Evolutionary conservation across 1,284 basidiomycete genomes (phyloP).

Genomic region (Ustilago cynodontis): DNA sequence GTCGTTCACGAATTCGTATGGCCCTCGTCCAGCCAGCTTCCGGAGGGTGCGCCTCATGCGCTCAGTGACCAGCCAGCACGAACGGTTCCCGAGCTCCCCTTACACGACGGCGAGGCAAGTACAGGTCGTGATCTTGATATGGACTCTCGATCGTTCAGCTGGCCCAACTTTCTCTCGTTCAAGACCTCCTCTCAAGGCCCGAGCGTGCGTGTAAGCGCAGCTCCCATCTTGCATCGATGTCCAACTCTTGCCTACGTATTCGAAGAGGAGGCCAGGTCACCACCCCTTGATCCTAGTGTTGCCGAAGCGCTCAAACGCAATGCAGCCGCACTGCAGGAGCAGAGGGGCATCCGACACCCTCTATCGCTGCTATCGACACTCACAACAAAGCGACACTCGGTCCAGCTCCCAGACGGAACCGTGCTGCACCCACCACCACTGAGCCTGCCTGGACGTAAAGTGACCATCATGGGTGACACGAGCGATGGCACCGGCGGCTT

Average conservation of each 20-base stretch:
- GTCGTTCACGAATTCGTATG: constrained; percentile 68
- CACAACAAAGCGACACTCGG: constrained; percentile 40
- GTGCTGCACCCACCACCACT: constrained; percentile 58
- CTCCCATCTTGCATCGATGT: constrained; percentile 66
- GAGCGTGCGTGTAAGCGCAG: constrained; percentile 59
- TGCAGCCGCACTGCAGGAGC: constrained; percentile 46
- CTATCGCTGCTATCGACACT: constrained; percentile 57
- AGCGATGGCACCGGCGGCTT: constrained; percentile 63
- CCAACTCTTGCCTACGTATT: constrained; percentile 67
- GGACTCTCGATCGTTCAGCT: constrained; percentile 51
- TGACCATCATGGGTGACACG: constrained; percentile 67
- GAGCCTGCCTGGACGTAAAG: constrained; percentile 61
- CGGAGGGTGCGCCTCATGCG: constrained; percentile 18
- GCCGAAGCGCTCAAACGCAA: constrained; percentile 58
- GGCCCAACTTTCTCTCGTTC: constrained; percentile 57
- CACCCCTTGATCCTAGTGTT: constrained; percentile 41
- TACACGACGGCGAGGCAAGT: constrained; percentile 57
- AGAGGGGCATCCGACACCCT: constrained; percentile 61
- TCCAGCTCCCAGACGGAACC: constrained; percentile 63
- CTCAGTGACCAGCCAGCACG: constrained; percentile 29
- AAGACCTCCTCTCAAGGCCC: constrained; percentile 28
- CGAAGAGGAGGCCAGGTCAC: constrained; percentile 51
- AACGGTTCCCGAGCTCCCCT: constrained; percentile 56
- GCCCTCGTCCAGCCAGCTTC: constrained; percentile 30
- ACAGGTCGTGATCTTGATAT: constrained; percentile 58